Conservation (phyloP, 768 basidiomycete species). For the Cyclocybe cylindracea region DNA sequence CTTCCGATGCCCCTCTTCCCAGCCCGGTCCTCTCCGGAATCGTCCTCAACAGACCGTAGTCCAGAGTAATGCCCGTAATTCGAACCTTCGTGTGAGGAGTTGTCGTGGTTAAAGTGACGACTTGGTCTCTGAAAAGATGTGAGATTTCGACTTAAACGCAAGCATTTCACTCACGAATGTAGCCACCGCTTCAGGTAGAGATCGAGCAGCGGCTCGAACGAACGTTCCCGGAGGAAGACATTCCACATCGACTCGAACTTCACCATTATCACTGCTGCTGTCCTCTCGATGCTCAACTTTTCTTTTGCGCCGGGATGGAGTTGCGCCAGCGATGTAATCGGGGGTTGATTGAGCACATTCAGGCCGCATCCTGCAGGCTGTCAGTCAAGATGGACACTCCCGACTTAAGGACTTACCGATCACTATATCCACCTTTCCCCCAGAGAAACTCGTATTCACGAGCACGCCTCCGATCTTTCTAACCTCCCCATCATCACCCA, state of each 20-base stretch:
- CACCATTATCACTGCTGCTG: constrained; percentile 72
- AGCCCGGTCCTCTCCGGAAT: constrained; percentile 52
- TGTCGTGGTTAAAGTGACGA: constrained; percentile 79
- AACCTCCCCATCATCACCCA: constrained; percentile 43
- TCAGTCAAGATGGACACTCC: constrained; percentile 1
- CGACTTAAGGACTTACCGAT: constrained; percentile 57
- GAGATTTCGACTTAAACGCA: not conserved
- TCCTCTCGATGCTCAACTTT: constrained; percentile 67
- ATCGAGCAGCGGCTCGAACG: constrained; percentile 80
- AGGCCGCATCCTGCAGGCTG: constrained; percentile 74
- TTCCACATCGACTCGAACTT: constrained; percentile 82
- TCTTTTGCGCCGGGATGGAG: constrained; percentile 37
- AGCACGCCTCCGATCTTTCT: constrained; percentile 92
- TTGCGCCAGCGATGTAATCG: constrained; percentile 80
- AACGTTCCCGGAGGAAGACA: constrained; percentile 62
- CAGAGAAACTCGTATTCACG: constrained; percentile 84
- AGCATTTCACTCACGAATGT: constrained; percentile 71
- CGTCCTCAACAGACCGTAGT: constrained; percentile 87
- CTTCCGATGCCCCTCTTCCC: constrained; percentile 12
- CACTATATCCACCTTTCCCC: constrained; percentile 71
- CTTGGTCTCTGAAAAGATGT: constrained; percentile 60
- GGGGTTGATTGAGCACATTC: constrained; percentile 81
- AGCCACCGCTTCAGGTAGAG: constrained; percentile 84
- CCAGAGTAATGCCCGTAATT: constrained; percentile 83
- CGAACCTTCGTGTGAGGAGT: constrained; percentile 70